Evolutionary conservation across 768 basidiomycete genomes (phyloP).

Genomic region (Suillus cothurnatus): DNA sequence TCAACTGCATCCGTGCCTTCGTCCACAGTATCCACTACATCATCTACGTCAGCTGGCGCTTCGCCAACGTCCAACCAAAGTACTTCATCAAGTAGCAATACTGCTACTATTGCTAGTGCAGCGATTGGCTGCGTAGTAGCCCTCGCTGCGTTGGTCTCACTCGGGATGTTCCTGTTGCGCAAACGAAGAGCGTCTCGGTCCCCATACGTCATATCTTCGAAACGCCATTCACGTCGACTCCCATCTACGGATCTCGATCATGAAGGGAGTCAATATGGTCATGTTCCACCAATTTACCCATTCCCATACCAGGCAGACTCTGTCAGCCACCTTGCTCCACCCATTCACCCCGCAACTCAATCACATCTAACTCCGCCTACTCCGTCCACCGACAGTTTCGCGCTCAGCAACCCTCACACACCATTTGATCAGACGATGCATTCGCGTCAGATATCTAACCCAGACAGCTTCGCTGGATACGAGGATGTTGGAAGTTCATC

Average conservation of each 20-base stretch:
- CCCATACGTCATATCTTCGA: constrained; percentile 32
- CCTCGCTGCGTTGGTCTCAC: constrained; percentile 50
- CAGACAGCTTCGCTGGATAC: constrained; percentile 20
- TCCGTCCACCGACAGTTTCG: constrained; percentile 9
- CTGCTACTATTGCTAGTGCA: constrained; percentile 48
- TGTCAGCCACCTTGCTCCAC: constrained; percentile 18
- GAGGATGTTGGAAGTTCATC: constrained; percentile 24
- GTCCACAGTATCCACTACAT: constrained; percentile 19
- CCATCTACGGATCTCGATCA: constrained; percentile 43
- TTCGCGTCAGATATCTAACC: constrained; percentile 23
- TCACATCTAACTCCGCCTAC: constrained; percentile 6
- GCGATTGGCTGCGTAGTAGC: constrained; percentile 57
- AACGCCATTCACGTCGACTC: constrained; percentile 34
- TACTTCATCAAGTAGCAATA: constrained; percentile 36
- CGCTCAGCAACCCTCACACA: constrained; percentile 2
- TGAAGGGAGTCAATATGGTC: constrained; percentile 25
- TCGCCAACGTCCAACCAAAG: constrained; percentile 22
- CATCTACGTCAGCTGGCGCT: constrained; percentile 18
- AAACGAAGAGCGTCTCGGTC: constrained; percentile 24
- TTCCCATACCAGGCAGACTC: constrained; percentile 31
- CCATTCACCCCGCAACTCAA: constrained; percentile 6
- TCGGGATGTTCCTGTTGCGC: constrained; percentile 54
- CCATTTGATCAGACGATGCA: constrained; percentile 12
- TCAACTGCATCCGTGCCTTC: constrained; percentile 42
- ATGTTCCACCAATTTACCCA: constrained; percentile 38